Evolutionary conservation across 805 yeast genomes (phyloP).

Genomic region (Wickerhamomyces bovis): DNA sequence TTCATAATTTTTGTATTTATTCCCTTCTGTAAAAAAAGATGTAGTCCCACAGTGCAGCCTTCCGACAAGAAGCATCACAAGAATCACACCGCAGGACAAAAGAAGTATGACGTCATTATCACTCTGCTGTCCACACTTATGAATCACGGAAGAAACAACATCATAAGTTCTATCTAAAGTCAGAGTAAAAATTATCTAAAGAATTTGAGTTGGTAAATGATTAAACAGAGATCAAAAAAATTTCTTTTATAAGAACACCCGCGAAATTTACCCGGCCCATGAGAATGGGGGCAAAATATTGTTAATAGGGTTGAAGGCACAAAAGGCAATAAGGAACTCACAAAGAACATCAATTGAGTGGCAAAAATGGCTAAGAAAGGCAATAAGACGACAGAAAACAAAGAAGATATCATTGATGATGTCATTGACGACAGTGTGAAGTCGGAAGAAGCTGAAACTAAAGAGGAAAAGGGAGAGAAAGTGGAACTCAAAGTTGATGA

Average conservation of each 20-base stretch:
- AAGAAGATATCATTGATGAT: constrained; percentile 3
- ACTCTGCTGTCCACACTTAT: constrained; percentile 50
- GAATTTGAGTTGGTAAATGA: constrained; percentile 14
- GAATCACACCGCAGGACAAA: not conserved
- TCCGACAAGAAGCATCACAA: not conserved
- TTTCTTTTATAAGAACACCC: constrained; percentile 1
- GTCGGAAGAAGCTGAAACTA: not conserved
- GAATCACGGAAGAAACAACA: constrained; percentile 24
- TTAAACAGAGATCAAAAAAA: constrained; percentile 1
- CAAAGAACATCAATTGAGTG: not conserved
- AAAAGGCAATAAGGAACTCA: too few relatives aligned
- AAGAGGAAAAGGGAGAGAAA: constrained; percentile 3
- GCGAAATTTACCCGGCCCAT: not conserved
- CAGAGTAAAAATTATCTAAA: constrained; percentile 30
- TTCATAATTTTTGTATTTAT: too few relatives aligned
- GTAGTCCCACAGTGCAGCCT: not conserved
- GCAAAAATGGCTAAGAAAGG: constrained; percentile 9
- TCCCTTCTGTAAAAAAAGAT: not conserved
- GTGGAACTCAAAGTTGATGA: constrained; percentile 9
- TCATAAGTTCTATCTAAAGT: constrained; percentile 36
- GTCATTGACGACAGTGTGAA: not conserved
- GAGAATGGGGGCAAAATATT: not conserved
- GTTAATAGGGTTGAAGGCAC: not conserved
- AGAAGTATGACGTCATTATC: constrained; percentile 20
- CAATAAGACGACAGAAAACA: constrained; percentile 4